phyloP scores from a whole-genome alignment of 164 flowering plant species.

The Pachysandra terminalis region DNA sequence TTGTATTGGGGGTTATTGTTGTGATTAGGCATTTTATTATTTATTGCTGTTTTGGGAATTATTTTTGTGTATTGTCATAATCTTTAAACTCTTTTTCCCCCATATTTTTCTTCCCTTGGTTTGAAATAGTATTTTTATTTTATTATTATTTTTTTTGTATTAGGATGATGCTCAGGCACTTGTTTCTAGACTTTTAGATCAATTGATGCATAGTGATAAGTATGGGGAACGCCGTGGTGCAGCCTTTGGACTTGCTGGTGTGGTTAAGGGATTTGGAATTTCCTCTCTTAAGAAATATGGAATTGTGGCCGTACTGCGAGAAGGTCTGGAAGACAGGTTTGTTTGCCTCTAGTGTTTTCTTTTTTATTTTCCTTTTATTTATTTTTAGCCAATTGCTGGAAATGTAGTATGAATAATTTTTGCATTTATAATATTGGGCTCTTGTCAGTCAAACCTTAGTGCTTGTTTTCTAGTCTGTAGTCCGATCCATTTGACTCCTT shows the following conservation, averaged over 20 bases:
- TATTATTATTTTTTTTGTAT: conserved; percentile 12
- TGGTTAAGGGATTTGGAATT: conserved; percentile 87
- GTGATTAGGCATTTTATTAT: too few relatives aligned
- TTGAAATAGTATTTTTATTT: neutral
- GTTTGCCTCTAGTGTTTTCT: too few relatives aligned
- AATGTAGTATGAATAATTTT: too few relatives aligned
- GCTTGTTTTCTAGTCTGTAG: too few relatives aligned
- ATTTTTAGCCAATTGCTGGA: too few relatives aligned
- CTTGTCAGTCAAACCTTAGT: too few relatives aligned
- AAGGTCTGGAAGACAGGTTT: conserved; percentile 82
- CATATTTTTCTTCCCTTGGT: neutral
- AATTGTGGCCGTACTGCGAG: conserved; percentile 44
- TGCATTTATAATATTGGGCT: too few relatives aligned
- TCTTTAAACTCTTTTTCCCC: neutral
- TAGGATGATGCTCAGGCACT: conserved; percentile 87
- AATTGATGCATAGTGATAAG: conserved; percentile 88
- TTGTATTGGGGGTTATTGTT: too few relatives aligned
- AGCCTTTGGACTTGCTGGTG: conserved; percentile 98
- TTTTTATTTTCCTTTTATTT: too few relatives aligned
- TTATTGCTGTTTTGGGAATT: neutral
- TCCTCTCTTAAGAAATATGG: conserved; percentile 82
- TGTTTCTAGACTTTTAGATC: conserved; percentile 68
- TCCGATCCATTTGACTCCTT: too few relatives aligned
- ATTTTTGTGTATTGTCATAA: neutral
- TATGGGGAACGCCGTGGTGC: conserved; percentile 99